Conservation (phyloP, 345 rosid species). For the Euclidium syriacum region DNA sequence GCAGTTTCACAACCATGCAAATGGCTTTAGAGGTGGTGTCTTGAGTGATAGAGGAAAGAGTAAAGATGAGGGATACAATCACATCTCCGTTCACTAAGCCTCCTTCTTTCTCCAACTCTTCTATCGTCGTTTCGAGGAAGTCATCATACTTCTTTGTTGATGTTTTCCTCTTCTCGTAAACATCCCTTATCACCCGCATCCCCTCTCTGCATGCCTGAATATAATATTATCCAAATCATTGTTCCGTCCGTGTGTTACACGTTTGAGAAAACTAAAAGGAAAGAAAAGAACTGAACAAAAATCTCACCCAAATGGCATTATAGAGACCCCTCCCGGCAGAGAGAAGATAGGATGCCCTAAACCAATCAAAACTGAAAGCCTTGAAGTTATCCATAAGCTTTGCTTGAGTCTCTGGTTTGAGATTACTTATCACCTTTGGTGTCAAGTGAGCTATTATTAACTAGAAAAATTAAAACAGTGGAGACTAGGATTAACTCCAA, state of each 20-base stretch:
- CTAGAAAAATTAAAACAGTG: slow-evolving; percentile 1
- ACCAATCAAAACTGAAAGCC: slow-evolving; percentile 11
- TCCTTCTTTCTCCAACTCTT: slow-evolving; percentile 17
- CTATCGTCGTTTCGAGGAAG: background rate
- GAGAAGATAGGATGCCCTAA: slow-evolving; percentile 13
- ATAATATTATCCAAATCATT: too few species aligned
- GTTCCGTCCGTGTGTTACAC: too few species aligned
- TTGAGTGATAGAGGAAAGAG: background rate
- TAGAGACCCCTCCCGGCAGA: slow-evolving; percentile 10
- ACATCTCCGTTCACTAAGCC: background rate
- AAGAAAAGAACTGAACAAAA: too few species aligned
- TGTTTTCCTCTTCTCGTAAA: background rate
- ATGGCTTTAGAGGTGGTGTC: slow-evolving; percentile 25
- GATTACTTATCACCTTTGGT: slow-evolving; percentile 10
- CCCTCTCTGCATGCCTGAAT: slow-evolving; percentile 21
- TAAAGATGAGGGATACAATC: slow-evolving; percentile 4
- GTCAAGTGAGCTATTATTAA: slow-evolving; percentile 11
- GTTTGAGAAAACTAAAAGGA: background rate
- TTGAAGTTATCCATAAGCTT: background rate
- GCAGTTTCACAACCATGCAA: slow-evolving; percentile 13
- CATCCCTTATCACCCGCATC: background rate
- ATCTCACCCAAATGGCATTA: slow-evolving; percentile 8
- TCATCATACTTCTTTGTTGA: background rate
- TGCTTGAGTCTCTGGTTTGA: background rate
- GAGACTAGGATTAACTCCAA: too few species aligned